A percentile compares a stretch with the other conserved stretches of the same genome.
These are phyloP conservation scores for Papiliotrema laurentii DNA, from an alignment of 1,284 basidiomycete species.

Conservation along the genomic window DNA sequence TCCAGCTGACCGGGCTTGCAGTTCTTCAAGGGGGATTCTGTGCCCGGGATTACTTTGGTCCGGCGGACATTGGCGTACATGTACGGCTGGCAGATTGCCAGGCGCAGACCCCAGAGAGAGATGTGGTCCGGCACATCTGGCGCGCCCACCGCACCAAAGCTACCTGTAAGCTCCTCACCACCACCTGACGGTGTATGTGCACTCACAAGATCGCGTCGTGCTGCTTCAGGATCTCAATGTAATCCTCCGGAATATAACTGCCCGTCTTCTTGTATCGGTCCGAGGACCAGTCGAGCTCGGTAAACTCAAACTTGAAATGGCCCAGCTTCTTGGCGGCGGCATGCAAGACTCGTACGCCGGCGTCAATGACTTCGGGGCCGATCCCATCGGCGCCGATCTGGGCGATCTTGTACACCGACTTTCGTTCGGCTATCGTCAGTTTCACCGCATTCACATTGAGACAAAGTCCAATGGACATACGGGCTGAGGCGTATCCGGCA, in stretches of 20 bases:
- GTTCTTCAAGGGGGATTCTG: constrained; percentile 51
- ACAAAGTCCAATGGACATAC: constrained; percentile 1
- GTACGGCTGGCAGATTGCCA: constrained; percentile 55
- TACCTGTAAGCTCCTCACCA: background rate
- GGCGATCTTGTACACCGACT: constrained; percentile 51
- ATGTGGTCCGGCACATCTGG: constrained; percentile 55
- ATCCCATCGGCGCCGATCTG: constrained; percentile 58
- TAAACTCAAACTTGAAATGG: constrained; percentile 44
- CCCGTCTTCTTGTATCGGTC: constrained; percentile 43
- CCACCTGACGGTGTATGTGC: background rate
- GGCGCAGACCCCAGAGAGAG: constrained; percentile 54
- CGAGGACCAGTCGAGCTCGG: constrained; percentile 45
- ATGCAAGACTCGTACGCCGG: constrained; percentile 45
- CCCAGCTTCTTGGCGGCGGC: constrained; percentile 32
- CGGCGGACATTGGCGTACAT: constrained; percentile 58
- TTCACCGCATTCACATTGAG: background rate
- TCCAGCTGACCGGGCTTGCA: constrained; percentile 48
- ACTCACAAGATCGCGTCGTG: constrained; percentile 48
- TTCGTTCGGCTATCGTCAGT: constrained; percentile 20
- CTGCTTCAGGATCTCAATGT: constrained; percentile 41
- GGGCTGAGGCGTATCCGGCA: constrained; percentile 17
- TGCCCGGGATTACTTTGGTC: constrained; percentile 54
- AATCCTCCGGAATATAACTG: constrained; percentile 47
- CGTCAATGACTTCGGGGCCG: constrained; percentile 53
- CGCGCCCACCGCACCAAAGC: constrained; percentile 48